Evolutionary conservation across 2,329 filamentous ascomycete genomes (phyloP).

Genomic region (Apiospora hydei): DNA sequence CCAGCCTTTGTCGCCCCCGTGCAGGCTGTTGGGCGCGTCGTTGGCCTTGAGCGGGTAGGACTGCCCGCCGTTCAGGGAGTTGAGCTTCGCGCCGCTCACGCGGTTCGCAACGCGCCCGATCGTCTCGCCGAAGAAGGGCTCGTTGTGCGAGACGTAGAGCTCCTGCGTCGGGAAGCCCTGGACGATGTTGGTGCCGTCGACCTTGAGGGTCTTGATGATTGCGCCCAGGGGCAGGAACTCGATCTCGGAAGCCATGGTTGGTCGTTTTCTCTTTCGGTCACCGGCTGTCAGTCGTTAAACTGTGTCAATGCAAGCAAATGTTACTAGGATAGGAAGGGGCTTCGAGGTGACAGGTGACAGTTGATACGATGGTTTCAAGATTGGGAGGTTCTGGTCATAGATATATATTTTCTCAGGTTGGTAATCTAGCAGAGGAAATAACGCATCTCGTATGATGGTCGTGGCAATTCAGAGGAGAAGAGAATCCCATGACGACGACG

Average conservation of each 20-base stretch:
- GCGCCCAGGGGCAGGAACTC: constrained; percentile 78
- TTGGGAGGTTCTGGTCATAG: neutral
- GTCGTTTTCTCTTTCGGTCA: neutral
- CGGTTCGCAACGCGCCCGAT: constrained; percentile 89
- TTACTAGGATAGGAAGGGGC: neutral
- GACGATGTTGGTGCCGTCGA: constrained; percentile 85
- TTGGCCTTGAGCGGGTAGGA: constrained; percentile 77
- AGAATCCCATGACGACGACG: constrained; percentile 10
- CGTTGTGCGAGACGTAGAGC: constrained; percentile 78
- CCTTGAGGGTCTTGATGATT: constrained; percentile 80
- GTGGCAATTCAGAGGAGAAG: constrained; percentile 7
- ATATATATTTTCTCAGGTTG: neutral
- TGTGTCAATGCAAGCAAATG: neutral
- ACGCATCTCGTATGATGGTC: constrained; percentile 17
- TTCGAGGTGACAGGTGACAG: neutral
- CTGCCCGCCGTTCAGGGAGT: constrained; percentile 72
- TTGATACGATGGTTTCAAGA: neutral
- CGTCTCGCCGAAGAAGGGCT: constrained; percentile 87
- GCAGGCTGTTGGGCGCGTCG: constrained; percentile 78
- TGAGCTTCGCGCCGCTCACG: constrained; percentile 74
- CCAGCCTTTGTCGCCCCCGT: constrained; percentile 80
- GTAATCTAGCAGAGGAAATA: neutral
- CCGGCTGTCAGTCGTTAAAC: neutral
- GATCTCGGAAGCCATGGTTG: constrained; percentile 39
- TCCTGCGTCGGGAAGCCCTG: constrained; percentile 81